Percentiles rank a stretch among this genome's conserved stretches.
Conservation (phyloP, 306 rosid species). For the Morella rubra region DNA sequence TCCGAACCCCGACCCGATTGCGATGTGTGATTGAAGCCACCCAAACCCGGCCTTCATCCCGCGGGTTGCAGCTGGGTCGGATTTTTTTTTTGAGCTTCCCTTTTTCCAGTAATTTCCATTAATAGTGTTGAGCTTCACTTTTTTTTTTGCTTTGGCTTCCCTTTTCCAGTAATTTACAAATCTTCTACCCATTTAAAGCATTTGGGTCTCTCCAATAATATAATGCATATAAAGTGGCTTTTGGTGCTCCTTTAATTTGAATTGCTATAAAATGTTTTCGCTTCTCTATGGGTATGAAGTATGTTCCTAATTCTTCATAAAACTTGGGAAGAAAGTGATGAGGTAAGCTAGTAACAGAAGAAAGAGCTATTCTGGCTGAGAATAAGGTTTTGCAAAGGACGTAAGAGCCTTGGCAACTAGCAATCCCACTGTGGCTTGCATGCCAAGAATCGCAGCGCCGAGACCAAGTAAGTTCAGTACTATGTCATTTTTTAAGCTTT, state of each 20-base stretch:
- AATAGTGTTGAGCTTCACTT: too few species aligned
- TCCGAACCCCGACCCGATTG: too few species aligned
- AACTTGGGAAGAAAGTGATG: neutral
- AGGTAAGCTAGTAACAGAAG: constrained; percentile 16
- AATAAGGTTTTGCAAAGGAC: constrained; percentile 77
- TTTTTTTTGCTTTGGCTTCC: too few species aligned
- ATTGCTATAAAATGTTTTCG: neutral
- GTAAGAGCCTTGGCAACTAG: constrained; percentile 98
- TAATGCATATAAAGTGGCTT: neutral
- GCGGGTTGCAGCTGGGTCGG: too few species aligned
- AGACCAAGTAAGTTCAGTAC: constrained; percentile 76
- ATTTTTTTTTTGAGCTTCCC: too few species aligned
- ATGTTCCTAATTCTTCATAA: neutral
- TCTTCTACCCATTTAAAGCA: neutral
- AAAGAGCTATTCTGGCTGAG: constrained; percentile 31
- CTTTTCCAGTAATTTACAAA: too few species aligned
- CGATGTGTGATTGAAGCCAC: too few species aligned
- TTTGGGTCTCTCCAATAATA: neutral
- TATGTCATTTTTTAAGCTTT: constrained; percentile 78
- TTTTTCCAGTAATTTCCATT: too few species aligned
- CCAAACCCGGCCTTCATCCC: too few species aligned
- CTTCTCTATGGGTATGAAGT: constrained; percentile 7
- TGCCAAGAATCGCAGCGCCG: constrained; percentile 97
- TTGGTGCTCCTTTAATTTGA: neutral
- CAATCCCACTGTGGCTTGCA: constrained; percentile 93